Evolutionary conservation across 164 flowering plant species (phyloP), one percentile per base, ranked within the genome.

Genomic region (Houttuynia cordata): DNA sequence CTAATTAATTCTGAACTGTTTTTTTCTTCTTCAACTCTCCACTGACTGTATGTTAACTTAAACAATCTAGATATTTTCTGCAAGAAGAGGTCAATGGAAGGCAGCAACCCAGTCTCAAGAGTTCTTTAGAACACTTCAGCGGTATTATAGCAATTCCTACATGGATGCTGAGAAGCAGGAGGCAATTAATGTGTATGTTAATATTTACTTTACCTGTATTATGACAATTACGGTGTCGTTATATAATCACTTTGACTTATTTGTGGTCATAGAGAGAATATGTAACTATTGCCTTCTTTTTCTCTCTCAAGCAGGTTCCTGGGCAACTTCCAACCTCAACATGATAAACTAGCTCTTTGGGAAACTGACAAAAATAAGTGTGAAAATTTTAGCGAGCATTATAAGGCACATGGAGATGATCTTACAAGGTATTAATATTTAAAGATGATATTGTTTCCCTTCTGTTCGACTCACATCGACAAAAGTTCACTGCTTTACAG

Each of bases 161-260:
- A 73, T 86, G 95, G 99, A 94, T 80, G 81, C 83, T 62, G 93
- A 83, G 72, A 94, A 94, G 67, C 99, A 94, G 74, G 82, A 83
- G 70, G 95, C 96, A n/a, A 91, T 94, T 57, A 88, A 94, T 73
- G 75, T 94, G 99, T 94, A 79, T 73, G 97, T 68, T 30, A 53
- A 8, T 2, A 47, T 45, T 21, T 20, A 10, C 17, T 45, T 45
- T 45, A 45, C 49, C 37, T 30, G 49, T 14, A 45, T 45, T 45
- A 45, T 10, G 13, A 12, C 14, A 42, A 30, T 30, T 30, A 30
- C 37, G 4, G 4, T 30, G 37, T 30, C 37, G 6, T 30, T 30
- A 30, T 2, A 6, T 30, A 30, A 30, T 30, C 37, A 30, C 37
- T 30, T n/a, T 30, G 37, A 30, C 37, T 30, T 30, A 30, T 30